phyloP scores from a whole-genome alignment of 2,329 filamentous ascomycete genomes.

The Aspergillus vadensis region DNA sequence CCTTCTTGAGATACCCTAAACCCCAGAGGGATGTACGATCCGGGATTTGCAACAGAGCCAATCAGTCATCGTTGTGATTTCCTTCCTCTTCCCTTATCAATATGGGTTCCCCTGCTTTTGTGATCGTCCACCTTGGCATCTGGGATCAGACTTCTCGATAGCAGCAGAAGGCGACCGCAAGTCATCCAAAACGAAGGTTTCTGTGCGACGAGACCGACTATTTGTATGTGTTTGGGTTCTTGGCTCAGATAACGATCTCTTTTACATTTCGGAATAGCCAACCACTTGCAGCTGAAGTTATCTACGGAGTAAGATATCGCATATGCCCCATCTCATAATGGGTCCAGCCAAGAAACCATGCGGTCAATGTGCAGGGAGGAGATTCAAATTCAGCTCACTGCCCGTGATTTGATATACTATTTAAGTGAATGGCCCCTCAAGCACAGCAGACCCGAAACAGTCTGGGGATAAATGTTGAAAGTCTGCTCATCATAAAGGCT shows the following conservation, averaged over 20 bases:
- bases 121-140: constrained; percentile 1
- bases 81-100: background rate
- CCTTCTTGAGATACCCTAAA: background rate
- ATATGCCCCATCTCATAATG: background rate
- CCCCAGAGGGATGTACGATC: constrained; percentile 7
- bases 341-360: background rate
- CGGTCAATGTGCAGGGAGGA: background rate
- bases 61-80: background rate
- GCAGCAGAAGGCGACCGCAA: background rate
- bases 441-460: background rate
- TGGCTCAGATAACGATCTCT: background rate
- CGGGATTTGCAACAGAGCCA: background rate
- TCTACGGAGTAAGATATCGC: background rate
- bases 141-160: background rate
- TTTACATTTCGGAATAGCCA: background rate
- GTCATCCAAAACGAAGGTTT: background rate
- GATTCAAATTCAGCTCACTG: background rate
- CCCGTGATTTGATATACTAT: background rate
- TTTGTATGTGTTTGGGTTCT: background rate
- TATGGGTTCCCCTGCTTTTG: background rate
- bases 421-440: background rate
- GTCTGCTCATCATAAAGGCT: background rate
- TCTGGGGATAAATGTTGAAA: background rate
- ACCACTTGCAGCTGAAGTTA: background rate
- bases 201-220: background rate